These are phyloP conservation scores for Claviceps lovelessii DNA, from an alignment of 2,329 filamentous ascomycete species.

Conservation along the genomic window DNA sequence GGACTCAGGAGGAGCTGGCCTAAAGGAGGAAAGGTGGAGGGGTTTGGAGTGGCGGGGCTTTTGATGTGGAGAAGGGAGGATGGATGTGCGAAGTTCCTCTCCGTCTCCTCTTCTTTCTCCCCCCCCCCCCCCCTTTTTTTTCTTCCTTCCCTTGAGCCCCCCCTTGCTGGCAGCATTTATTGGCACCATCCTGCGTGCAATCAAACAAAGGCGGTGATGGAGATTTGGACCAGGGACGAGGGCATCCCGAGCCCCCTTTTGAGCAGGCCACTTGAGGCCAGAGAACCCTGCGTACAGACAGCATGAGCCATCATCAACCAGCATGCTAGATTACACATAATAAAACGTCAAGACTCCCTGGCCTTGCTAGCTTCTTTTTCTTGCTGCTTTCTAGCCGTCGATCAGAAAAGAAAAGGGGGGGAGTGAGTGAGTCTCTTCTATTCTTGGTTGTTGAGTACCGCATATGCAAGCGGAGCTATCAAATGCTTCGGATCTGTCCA, in stretches of 20 bases:
- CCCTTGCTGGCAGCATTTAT: not conserved
- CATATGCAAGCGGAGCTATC: too few relatives aligned
- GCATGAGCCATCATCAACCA: not conserved
- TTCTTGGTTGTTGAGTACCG: too few relatives aligned
- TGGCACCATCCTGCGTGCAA: not conserved
- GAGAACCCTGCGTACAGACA: not conserved
- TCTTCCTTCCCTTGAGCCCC: too few relatives aligned
- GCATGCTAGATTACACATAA: not conserved
- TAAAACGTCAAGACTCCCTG: not conserved
- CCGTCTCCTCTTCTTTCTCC: too few relatives aligned
- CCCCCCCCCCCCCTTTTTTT: not conserved
- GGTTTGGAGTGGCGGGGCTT: slow-evolving; percentile 17
- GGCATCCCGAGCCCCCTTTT: not conserved
- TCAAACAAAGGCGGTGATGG: slow-evolving; percentile 1
- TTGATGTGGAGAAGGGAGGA: slow-evolving; percentile 12
- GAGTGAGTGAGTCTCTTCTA: too few relatives aligned
- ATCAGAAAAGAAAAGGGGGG: too few relatives aligned
- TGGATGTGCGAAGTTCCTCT: not conserved
- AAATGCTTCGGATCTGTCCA: not conserved
- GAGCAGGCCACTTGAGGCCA: not conserved
- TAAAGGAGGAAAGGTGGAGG: slow-evolving; percentile 8
- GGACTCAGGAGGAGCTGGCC: not conserved
- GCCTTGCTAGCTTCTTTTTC: not conserved
- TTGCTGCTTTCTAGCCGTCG: not conserved
- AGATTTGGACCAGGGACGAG: not conserved